Evolutionary conservation across 148 eudicot species (phyloP).

Genomic region (Gaultheria prostrata): DNA sequence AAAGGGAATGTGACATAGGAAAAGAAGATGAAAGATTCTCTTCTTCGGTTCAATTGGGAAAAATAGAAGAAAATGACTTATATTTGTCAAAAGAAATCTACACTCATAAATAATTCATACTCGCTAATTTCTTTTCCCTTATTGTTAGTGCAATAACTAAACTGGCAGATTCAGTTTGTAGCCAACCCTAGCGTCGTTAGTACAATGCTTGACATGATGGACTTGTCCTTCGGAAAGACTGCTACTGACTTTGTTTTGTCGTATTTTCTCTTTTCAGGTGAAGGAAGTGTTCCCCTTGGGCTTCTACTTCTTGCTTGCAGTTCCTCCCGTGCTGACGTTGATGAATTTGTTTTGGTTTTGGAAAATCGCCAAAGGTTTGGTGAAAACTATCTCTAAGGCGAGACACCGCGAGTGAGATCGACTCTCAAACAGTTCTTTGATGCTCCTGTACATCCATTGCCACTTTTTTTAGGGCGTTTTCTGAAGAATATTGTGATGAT

Average conservation of each 20-base stretch:
- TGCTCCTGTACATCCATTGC: not conserved
- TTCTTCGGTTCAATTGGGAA: not conserved
- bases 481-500: not conserved
- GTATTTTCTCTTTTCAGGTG: conserved; percentile 40
- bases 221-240: not conserved
- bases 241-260: not conserved
- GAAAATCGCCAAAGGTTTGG: conserved; percentile 83
- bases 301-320: conserved; percentile 42
- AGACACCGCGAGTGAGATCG: conserved; percentile 32
- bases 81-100: not conserved
- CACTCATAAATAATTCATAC: not conserved
- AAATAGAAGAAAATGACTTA: not conserved
- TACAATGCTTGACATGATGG: not conserved
- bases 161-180: not conserved
- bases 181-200: not conserved
- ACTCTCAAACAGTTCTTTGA: not conserved
- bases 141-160: not conserved
- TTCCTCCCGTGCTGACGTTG: conserved; percentile 48
- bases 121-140: not conserved
- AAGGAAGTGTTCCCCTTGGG: conserved; percentile 52
- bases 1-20: not conserved
- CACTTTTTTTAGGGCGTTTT: not conserved
- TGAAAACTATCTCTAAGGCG: conserved; percentile 69
- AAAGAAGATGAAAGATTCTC: not conserved
- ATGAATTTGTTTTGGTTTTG: conserved; percentile 84